A percentile compares a stretch with the other conserved stretches of the same genome.
Evolutionary conservation across 768 basidiomycete species (phyloP).

Genomic region (Cubamyces lactineus): DNA sequence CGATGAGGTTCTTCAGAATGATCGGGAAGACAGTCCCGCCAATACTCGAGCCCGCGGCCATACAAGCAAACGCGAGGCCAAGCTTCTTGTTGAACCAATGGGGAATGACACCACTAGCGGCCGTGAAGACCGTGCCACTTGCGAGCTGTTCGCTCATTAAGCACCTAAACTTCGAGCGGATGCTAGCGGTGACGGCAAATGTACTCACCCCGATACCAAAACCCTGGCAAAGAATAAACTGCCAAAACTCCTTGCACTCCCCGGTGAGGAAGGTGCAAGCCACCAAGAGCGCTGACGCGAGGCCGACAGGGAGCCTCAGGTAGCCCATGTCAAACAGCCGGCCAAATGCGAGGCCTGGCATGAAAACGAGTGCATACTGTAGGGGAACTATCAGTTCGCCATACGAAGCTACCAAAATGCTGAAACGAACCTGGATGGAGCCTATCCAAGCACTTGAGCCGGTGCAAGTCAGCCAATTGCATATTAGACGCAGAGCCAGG

Average conservation of each 20-base stretch:
- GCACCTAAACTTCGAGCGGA: not conserved
- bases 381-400: not conserved
- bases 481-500: not conserved
- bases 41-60: conserved; percentile 65
- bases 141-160: conserved; percentile 24
- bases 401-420: not conserved
- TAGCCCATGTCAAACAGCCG: conserved; percentile 76
- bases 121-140: conserved; percentile 62
- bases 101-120: conserved; percentile 58
- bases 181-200: not conserved
- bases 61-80: conserved; percentile 60
- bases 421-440: conserved; percentile 60
- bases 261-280: conserved; percentile 63
- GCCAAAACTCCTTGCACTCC: conserved; percentile 76
- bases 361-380: conserved; percentile 64
- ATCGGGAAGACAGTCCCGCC: conserved; percentile 76
- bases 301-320: conserved; percentile 52
- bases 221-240: conserved; percentile 77
- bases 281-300: conserved; percentile 54
- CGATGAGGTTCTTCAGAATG: conserved; percentile 55
- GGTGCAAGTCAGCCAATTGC: not conserved
- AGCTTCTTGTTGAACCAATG: conserved; percentile 74
- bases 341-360: conserved; percentile 65
- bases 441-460: conserved; percentile 89
- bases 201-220: conserved; percentile 61